Percentiles rank a stretch among this genome's conserved stretches.
Conservation (phyloP, 768 basidiomycete genomes). For the Termitomyces sp. region DNA sequence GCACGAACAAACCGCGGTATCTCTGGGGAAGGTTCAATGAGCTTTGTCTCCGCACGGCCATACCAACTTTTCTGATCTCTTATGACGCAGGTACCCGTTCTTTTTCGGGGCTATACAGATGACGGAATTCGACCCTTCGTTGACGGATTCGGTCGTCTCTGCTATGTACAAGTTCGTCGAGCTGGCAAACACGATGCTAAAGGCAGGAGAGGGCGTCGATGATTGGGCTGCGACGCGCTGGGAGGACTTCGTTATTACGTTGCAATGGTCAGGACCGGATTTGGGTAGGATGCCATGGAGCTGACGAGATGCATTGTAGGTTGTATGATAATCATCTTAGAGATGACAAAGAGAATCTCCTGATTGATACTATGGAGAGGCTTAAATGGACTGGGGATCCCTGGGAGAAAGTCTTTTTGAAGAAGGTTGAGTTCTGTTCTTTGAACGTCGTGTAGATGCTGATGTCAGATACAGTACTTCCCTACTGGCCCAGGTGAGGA, state of each 20-base stretch:
- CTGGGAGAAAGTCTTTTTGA: conserved; percentile 49
- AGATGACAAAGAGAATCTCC: conserved; percentile 38
- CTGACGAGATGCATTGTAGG: conserved; percentile 23
- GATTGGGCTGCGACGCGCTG: conserved; percentile 49
- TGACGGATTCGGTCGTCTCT: conserved; percentile 40
- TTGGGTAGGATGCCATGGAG: neutral
- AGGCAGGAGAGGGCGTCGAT: conserved; percentile 47
- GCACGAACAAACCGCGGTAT: conserved; percentile 46
- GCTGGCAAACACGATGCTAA: conserved; percentile 50
- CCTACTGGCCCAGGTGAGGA: conserved; percentile 32
- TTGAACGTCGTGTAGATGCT: neutral
- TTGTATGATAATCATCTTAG: conserved; percentile 48
- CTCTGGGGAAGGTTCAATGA: conserved; percentile 42
- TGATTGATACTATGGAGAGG: conserved; percentile 49
- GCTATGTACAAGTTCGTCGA: conserved; percentile 49
- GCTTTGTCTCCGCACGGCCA: neutral
- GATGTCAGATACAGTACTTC: conserved; percentile 33
- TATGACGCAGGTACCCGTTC: conserved; percentile 43
- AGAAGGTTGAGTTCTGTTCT: conserved; percentile 25
- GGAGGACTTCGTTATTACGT: conserved; percentile 52
- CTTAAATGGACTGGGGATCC: conserved; percentile 48
- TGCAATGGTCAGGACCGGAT: conserved; percentile 43
- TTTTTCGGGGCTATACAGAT: conserved; percentile 57
- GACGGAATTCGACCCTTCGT: conserved; percentile 39
- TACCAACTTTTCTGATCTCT: neutral